These are phyloP conservation scores for Pseudocercospora musae DNA, from an alignment of 2,329 filamentous ascomycete genomes.

Conservation along the genomic window DNA sequence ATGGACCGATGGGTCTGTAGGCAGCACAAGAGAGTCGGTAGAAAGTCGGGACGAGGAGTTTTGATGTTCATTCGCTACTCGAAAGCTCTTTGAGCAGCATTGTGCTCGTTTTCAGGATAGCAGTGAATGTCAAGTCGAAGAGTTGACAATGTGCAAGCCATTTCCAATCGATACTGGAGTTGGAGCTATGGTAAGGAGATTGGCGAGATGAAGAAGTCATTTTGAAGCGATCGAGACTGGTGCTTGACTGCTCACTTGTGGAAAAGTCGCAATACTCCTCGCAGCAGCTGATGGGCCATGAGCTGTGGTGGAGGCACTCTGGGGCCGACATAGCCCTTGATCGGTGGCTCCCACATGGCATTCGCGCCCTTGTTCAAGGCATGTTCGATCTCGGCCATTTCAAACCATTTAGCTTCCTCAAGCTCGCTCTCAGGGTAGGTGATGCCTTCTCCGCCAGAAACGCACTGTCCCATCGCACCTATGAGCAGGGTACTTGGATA, in stretches of 20 bases:
- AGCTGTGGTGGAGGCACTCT: slow-evolving; percentile 21
- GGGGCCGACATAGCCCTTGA: slow-evolving; percentile 22
- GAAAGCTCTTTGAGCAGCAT: not conserved
- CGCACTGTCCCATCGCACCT: slow-evolving; percentile 38
- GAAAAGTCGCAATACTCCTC: slow-evolving; percentile 23
- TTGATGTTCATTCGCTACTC: not conserved
- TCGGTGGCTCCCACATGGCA: slow-evolving; percentile 27
- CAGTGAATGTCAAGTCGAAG: not conserved
- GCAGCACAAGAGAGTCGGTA: not conserved
- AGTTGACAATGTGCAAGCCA: not conserved
- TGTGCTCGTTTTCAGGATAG: not conserved
- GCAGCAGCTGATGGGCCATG: slow-evolving; percentile 24
- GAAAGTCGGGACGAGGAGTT: not conserved
- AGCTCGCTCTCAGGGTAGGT: slow-evolving; percentile 26
- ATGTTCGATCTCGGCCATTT: slow-evolving; percentile 23
- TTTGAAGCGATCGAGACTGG: not conserved
- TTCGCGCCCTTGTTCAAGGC: slow-evolving; percentile 23
- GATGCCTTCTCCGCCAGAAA: slow-evolving; percentile 21
- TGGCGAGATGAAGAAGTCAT: not conserved
- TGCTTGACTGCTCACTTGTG: slow-evolving; percentile 10
- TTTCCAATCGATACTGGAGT: not conserved
- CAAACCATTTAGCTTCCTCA: slow-evolving; percentile 26
- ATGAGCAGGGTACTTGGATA: slow-evolving; percentile 85
- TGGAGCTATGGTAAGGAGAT: not conserved
- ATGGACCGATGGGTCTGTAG: not conserved